These are phyloP conservation scores for Calocera cornea DNA, from an alignment of 768 basidiomycete genomes.

Conservation along the genomic window DNA sequence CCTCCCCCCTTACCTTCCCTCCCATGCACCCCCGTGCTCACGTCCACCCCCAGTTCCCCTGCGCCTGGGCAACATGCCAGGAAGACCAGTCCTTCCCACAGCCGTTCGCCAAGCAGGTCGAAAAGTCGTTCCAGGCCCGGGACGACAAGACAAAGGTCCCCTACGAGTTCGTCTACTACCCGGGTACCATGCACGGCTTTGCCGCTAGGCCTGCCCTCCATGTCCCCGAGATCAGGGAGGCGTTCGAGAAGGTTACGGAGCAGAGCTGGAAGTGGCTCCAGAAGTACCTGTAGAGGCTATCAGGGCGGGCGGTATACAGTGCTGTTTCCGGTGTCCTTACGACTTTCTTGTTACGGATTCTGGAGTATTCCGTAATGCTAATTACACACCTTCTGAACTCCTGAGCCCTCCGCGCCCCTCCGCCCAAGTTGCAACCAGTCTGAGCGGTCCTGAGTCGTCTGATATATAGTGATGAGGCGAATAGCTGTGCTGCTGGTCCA, in stretches of 20 bases:
- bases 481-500: too few relatives aligned
- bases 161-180: constrained; percentile 1
- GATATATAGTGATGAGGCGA: too few relatives aligned
- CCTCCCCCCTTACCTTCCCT: background rate
- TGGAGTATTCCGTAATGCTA: too few relatives aligned
- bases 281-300: constrained; percentile 27
- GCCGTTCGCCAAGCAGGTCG: background rate
- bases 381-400: too few relatives aligned
- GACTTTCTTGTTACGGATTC: too few relatives aligned
- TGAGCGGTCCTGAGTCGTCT: too few relatives aligned
- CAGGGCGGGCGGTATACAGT: too few relatives aligned
- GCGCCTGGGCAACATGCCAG: background rate
- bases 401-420: too few relatives aligned
- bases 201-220: constrained; percentile 34
- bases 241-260: constrained; percentile 33
- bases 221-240: constrained; percentile 32
- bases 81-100: background rate
- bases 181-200: constrained; percentile 37
- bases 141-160: background rate
- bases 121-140: background rate
- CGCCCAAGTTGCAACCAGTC: too few relatives aligned
- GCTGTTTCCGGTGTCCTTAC: too few relatives aligned
- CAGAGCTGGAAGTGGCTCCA: constrained; percentile 33
- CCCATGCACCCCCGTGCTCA: background rate
- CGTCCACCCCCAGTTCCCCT: background rate